phyloP scores from a whole-genome alignment of 345 rosid species.

The Pseudoturritis turrita region DNA sequence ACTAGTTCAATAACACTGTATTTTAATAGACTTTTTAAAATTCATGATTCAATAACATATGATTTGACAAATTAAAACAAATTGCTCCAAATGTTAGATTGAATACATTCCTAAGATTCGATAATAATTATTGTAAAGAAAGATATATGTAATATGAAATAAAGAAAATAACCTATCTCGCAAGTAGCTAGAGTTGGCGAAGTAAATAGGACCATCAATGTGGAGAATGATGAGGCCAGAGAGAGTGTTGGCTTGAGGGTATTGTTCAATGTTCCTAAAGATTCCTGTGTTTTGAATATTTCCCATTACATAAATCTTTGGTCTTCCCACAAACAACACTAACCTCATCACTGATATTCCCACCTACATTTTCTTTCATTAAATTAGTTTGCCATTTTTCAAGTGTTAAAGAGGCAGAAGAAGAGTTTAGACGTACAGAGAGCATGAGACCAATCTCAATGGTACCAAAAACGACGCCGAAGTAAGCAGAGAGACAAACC shows the following conservation, averaged over 20 bases:
- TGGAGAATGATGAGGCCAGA: constrained; percentile 66
- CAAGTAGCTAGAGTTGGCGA: constrained; percentile 73
- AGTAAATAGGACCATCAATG: constrained; percentile 85
- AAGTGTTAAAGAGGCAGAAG: too few species aligned
- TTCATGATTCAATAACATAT: too few species aligned
- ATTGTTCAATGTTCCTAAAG: constrained; percentile 70
- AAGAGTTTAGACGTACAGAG: constrained; percentile 39
- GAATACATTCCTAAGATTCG: too few species aligned
- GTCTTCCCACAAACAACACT: constrained; percentile 78
- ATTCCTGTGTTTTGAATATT: constrained; percentile 55
- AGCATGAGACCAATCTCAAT: constrained; percentile 65
- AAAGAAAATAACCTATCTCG: constrained; percentile 58
- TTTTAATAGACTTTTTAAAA: too few species aligned
- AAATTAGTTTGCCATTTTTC: too few species aligned
- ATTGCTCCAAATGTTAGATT: too few species aligned
- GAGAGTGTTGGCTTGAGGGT: constrained; percentile 45
- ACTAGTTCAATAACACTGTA: too few species aligned
- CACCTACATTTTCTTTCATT: constrained; percentile 38
- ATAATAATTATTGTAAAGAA: neutral
- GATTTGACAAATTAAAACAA: too few species aligned
- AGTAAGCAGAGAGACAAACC: constrained; percentile 66
- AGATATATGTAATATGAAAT: neutral
- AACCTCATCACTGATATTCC: constrained; percentile 66
- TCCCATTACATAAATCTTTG: constrained; percentile 60
- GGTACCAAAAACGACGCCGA: constrained; percentile 72